phyloP scores from a whole-genome alignment of 2,329 filamentous ascomycete species.

The Dactylellina sp. region DNA sequence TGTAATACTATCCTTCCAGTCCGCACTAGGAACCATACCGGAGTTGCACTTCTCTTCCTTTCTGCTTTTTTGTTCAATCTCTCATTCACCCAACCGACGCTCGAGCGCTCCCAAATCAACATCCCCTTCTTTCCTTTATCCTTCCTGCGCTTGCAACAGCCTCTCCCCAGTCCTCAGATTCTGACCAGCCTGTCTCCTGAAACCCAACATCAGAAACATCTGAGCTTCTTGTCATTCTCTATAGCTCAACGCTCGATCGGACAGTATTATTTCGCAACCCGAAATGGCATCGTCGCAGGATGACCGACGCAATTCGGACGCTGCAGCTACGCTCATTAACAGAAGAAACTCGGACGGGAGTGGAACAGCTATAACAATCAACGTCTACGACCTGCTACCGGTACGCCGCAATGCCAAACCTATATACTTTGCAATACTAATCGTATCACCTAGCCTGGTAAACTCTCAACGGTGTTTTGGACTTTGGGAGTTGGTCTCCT shows the following conservation, averaged over 20 bases:
- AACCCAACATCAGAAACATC: not conserved
- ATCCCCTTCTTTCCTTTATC: slow-evolving; percentile 16
- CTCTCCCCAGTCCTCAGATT: slow-evolving; percentile 17
- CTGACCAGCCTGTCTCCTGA: not conserved
- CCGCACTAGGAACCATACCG: not conserved
- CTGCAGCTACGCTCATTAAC: slow-evolving; percentile 61
- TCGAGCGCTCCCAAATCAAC: slow-evolving; percentile 15
- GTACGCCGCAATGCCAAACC: slow-evolving; percentile 65
- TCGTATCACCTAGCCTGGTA: slow-evolving; percentile 71
- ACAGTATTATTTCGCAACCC: slow-evolving; percentile 1
- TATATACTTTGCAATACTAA: not conserved
- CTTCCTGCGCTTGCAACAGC: slow-evolving; percentile 21
- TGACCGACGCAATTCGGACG: slow-evolving; percentile 61
- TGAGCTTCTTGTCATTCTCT: slow-evolving; percentile 57
- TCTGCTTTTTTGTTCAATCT: slow-evolving; percentile 38
- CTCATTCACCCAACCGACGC: slow-evolving; percentile 14
- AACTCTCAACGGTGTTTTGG: slow-evolving; percentile 81
- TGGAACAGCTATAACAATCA: slow-evolving; percentile 79
- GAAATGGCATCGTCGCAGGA: slow-evolving; percentile 63
- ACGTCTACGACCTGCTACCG: slow-evolving; percentile 81
- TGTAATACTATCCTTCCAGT: not conserved
- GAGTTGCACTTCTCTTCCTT: slow-evolving; percentile 6
- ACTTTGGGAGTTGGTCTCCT: slow-evolving; percentile 80
- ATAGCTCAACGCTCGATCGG: slow-evolving; percentile 6
- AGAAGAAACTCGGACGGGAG: slow-evolving; percentile 69